Evolutionary conservation across 2,329 filamentous ascomycete species (phyloP), one percentile per base, ranked within the genome.

Genomic region (Alternaria incomplexa): DNA sequence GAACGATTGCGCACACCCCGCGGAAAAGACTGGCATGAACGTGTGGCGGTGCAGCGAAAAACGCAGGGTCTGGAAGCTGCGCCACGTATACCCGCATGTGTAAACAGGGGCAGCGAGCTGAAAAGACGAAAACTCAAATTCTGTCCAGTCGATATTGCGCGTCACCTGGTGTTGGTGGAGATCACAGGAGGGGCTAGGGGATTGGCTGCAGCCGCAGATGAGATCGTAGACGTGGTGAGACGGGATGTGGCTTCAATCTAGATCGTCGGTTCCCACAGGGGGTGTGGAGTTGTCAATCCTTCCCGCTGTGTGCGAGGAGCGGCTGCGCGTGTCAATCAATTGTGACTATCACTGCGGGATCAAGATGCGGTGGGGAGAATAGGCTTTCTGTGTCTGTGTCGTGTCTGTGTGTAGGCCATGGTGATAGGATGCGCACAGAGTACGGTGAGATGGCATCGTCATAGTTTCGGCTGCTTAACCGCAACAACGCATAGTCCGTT

Each of bases 41-140:
- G n/a, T 48, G 59, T 62, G 59, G 59, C 59, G 50, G 55, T 58
- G 59, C 40, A 45, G 10, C 10, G 6, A 22, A 26, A 32, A 13
- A 56, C 25, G 32, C 30, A 47, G 48, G 45, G 50, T 53, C 53
- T 30, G 28, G 43, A 4, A 22, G 46, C 48, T 58, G 55, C 59
- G 44, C 62, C 61, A 64, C 64, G 62, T 65, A 30, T 8, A 62
- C 47, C 54, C 57, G 66, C 57, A 67, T 58, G 25, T 56, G 50
- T 36, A 46, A 52, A 67, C 66, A 67, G 43, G 66, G 67, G 66
- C 44, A n/a, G 48, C 36, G 52, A 70, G 69, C 69, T 71, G 69
- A 67, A 50, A 59, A 48, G n/a, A 44, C 20, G 54, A 43, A 58
- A 61, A 48, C 58, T 59, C 57, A 58, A 58, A 48, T 51, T 13